phyloP scores from a whole-genome alignment of 2,329 filamentous ascomycete species.

The Coniochaeta sp. region DNA sequence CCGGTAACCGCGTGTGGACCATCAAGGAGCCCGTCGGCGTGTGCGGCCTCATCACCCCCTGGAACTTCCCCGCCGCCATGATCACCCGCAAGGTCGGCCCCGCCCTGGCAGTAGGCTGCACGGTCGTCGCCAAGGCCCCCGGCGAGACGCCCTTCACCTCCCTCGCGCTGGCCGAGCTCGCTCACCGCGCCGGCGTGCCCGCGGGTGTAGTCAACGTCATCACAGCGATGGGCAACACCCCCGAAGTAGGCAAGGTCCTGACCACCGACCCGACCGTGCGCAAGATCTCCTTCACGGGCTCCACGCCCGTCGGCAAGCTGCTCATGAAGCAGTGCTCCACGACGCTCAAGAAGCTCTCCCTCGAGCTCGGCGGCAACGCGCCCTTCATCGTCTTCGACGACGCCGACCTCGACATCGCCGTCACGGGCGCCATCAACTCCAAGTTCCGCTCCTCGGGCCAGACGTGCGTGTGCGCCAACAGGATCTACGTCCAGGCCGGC shows the following conservation, averaged over 20 bases:
- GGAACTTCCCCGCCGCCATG: constrained; percentile 83
- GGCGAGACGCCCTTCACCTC: constrained; percentile 89
- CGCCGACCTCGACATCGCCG: constrained; percentile 78
- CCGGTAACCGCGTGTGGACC: constrained; percentile 69
- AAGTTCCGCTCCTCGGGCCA: constrained; percentile 96
- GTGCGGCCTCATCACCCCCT: constrained; percentile 76
- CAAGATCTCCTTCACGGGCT: constrained; percentile 94
- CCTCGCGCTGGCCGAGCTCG: constrained; percentile 80
- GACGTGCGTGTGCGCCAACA: constrained; percentile 88
- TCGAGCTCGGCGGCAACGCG: constrained; percentile 91
- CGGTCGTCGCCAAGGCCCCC: constrained; percentile 85
- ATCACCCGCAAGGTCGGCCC: constrained; percentile 64
- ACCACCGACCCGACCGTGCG: constrained; percentile 71
- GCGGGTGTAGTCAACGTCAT: constrained; percentile 87
- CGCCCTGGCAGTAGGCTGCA: constrained; percentile 88
- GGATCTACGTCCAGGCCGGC: constrained; percentile 70
- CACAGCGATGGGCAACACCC: constrained; percentile 71
- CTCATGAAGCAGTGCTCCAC: constrained; percentile 85
- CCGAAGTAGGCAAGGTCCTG: constrained; percentile 68
- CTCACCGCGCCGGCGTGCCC: constrained; percentile 79
- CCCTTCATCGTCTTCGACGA: constrained; percentile 98
- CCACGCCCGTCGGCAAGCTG: constrained; percentile 57
- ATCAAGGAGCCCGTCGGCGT: constrained; percentile 81
- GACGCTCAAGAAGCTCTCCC: constrained; percentile 76
- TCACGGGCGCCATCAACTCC: constrained; percentile 72